These are phyloP conservation scores for Agaricus sinodeliciosus DNA, from an alignment of 768 basidiomycete species.

Conservation along the genomic window DNA sequence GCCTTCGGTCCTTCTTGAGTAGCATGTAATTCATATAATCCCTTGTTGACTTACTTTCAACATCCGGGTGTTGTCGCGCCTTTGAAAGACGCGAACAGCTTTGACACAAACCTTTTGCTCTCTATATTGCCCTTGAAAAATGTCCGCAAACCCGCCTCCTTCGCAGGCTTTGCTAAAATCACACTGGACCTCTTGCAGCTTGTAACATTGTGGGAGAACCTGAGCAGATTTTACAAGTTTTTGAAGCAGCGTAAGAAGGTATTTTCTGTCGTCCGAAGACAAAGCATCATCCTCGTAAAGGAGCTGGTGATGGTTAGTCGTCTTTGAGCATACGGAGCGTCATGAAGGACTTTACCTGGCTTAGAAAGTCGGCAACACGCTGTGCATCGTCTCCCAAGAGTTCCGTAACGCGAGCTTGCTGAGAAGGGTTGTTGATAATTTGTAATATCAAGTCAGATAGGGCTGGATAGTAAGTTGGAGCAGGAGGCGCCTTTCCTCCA, in stretches of 20 bases:
- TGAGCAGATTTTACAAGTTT: not conserved
- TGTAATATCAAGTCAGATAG: too few species aligned
- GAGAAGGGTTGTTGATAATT: too few species aligned
- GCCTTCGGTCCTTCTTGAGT: not conserved
- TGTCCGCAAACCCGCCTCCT: not conserved
- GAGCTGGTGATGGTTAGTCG: not conserved
- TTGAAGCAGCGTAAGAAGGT: not conserved
- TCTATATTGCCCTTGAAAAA: not conserved
- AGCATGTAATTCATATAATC: not conserved
- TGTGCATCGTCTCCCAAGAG: not conserved
- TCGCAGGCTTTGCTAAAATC: not conserved
- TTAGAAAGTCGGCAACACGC: not conserved
- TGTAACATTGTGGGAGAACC: not conserved
- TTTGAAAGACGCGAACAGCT: constrained; percentile 7
- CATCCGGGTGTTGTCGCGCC: not conserved
- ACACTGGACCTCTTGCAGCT: not conserved
- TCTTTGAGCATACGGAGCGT: not conserved
- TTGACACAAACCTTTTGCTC: not conserved
- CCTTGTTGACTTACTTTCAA: not conserved
- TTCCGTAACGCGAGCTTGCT: too few species aligned
- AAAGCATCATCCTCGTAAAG: not conserved
- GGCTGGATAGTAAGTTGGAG: too few species aligned
- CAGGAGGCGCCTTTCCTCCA: not conserved
- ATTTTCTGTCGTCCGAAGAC: not conserved
- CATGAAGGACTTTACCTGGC: not conserved